Evolutionary conservation across 257 asterid genomes (phyloP).

Genomic region (Solanum boliviense): DNA sequence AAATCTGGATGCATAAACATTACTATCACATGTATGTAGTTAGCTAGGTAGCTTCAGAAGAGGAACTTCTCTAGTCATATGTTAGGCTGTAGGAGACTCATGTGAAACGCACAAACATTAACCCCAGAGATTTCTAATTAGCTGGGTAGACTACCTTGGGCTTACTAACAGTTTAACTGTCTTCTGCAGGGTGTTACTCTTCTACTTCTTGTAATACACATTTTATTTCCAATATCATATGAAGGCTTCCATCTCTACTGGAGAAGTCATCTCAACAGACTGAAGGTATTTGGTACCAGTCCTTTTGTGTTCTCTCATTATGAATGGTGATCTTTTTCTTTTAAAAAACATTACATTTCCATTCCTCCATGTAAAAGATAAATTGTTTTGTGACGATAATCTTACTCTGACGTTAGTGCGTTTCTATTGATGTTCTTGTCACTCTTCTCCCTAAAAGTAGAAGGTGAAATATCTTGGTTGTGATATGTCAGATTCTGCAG

Average conservation of each 20-base stretch:
- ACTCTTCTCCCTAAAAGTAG: background rate
- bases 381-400: background rate
- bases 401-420: background rate
- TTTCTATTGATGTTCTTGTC: background rate
- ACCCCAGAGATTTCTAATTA: background rate
- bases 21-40: background rate
- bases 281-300: constrained; percentile 46
- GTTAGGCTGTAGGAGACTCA: background rate
- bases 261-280: constrained; percentile 53
- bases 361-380: background rate
- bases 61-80: background rate
- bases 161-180: background rate
- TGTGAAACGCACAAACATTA: background rate
- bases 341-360: background rate
- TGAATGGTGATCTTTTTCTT: background rate
- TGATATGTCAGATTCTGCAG: background rate
- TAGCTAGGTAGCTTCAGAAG: background rate
- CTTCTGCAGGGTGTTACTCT: constrained; percentile 60
- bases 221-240: constrained; percentile 59
- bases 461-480: background rate
- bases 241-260: constrained; percentile 71
- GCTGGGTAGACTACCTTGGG: background rate
- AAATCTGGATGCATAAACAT: background rate
- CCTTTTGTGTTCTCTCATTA: background rate
- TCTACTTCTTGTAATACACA: constrained; percentile 56